Percentiles rank a stretch among this genome's conserved stretches.
Evolutionary conservation across 768 basidiomycete species (phyloP).

Genomic region (Tricholoma saponaceum): DNA sequence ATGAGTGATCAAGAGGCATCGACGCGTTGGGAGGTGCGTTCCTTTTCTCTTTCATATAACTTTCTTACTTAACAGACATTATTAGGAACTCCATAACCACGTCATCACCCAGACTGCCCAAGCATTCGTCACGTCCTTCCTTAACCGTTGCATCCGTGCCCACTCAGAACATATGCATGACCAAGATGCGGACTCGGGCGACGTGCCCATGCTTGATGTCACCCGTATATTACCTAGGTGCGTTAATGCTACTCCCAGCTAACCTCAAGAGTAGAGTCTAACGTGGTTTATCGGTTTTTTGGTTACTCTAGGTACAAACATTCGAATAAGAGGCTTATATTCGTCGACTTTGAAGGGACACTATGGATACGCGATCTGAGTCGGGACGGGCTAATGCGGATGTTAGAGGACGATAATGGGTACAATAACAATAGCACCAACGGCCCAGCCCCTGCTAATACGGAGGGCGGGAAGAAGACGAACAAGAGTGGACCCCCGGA

Average conservation of each 20-base stretch:
- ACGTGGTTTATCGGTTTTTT: neutral
- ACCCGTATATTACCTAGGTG: slow-evolving; percentile 61
- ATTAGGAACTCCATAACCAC: slow-evolving; percentile 73
- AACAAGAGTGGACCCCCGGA: slow-evolving; percentile 17
- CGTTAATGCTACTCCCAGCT: neutral
- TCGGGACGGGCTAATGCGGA: slow-evolving; percentile 35
- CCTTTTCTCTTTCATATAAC: neutral
- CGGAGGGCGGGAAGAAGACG: slow-evolving; percentile 8
- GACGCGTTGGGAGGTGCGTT: slow-evolving; percentile 69
- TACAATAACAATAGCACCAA: neutral
- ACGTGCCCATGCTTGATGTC: slow-evolving; percentile 30
- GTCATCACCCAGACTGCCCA: slow-evolving; percentile 87
- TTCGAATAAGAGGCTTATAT: slow-evolving; percentile 57
- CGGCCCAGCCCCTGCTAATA: neutral
- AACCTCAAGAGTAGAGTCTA: too few relatives aligned
- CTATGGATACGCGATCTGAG: slow-evolving; percentile 66
- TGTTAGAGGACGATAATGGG: slow-evolving; percentile 29
- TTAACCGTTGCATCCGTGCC: slow-evolving; percentile 68
- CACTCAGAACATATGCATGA: slow-evolving; percentile 60
- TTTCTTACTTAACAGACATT: neutral
- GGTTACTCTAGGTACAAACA: slow-evolving; percentile 43
- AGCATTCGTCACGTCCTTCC: slow-evolving; percentile 75
- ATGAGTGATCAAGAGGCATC: slow-evolving; percentile 73
- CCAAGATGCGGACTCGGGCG: slow-evolving; percentile 25
- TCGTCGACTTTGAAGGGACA: slow-evolving; percentile 79